Evolutionary conservation across 768 basidiomycete species (phyloP), one percentile per base, ranked within the genome.

Genomic region (Leucocoprinus sp.): DNA sequence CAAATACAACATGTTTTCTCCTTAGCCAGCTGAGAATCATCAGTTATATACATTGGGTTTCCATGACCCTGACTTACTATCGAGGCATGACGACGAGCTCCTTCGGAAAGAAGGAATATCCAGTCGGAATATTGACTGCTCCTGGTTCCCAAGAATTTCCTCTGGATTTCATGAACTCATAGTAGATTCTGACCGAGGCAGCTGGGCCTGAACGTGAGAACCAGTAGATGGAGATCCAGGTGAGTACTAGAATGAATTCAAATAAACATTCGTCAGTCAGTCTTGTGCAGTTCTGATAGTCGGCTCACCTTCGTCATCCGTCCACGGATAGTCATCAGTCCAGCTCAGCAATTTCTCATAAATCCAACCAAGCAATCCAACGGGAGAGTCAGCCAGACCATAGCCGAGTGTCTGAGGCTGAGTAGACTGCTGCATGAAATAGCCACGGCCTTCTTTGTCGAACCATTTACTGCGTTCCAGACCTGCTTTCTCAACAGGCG

Each of bases 151-250:
- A 18, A 12, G 52, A 18, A 17, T 47, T 27, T 14, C 48, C 49
- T 9, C 43, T 41, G 18, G 50, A 52, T 33, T 58, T 57, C 37
- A 24, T 46, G 15, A 55, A 50, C 53, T 82, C 82, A 53, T 72
- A 80, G 57, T 82, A 82, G 15, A 80, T 79, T 9, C 78, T 64
- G 6, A 73, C 17, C 0, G 80, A 72, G 0, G 80, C 76, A 2
- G 76, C 67, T 5, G 81, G 78, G 0, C 78, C 78, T 0, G 71
- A 65, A 8, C 69, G 67, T 5, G 78, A 80, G 61, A 79, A 78
- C 66, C 68, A 73, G 53, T 74, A 78, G 8, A 78, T 64, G 2
- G 76, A 78, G 17, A 78, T 58, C 78, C 78, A 80, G 0, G 74
- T 77, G 15, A 80, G 51, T 4, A 78, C 77, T 79, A 45, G 8